These are phyloP conservation scores for Komagataella ulmi DNA, from an alignment of 805 yeast species.

Conservation along the genomic window DNA sequence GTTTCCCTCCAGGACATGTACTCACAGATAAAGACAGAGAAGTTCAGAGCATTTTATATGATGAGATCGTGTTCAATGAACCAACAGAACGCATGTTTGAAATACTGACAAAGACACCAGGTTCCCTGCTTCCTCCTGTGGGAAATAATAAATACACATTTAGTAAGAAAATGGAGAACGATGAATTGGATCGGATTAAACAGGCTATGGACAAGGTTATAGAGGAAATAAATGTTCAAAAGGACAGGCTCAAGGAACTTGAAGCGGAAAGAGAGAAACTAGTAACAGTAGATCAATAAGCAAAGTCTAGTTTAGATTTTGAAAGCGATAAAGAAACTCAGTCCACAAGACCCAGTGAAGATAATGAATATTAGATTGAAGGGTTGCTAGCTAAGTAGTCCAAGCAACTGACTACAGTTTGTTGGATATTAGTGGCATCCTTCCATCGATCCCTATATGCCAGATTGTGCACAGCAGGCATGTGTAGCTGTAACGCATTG, in stretches of 20 bases:
- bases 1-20: background rate
- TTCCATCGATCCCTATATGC: background rate
- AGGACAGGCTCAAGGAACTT: conserved; percentile 13
- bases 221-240: conserved; percentile 11
- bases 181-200: conserved; percentile 46
- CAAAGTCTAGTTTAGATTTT: background rate
- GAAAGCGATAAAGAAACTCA: background rate
- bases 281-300: background rate
- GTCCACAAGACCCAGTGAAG: background rate
- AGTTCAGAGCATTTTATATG: conserved; percentile 60
- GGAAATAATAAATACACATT: conserved; percentile 12
- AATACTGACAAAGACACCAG: conserved; percentile 54
- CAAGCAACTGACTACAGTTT: background rate
- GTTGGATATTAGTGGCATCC: background rate
- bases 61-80: conserved; percentile 88
- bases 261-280: conserved; percentile 17
- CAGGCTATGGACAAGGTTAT: conserved; percentile 17
- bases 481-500: background rate
- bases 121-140: conserved; percentile 31
- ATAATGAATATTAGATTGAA: too few species aligned
- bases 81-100: conserved; percentile 88
- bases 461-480: background rate
- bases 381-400: background rate
- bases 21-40: conserved; percentile 15
- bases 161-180: conserved; percentile 41